A percentile compares a stretch with the other conserved stretches of the same genome.
Conservation (phyloP, 202 grass and related monocot species). For the Schoenoplectus triqueter region DNA sequence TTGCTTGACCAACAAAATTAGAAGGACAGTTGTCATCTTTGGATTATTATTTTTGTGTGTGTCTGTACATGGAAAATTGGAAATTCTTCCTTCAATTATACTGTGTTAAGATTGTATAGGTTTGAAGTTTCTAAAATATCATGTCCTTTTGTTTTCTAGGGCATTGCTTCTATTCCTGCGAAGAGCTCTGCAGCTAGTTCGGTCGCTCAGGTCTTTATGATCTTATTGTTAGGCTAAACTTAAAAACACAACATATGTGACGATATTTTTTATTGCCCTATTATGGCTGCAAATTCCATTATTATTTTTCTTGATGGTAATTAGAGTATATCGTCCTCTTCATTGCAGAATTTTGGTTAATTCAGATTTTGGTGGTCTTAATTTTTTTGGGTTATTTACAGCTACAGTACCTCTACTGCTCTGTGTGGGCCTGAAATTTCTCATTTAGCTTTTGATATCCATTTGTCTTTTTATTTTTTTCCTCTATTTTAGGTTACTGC, state of each 20-base stretch:
- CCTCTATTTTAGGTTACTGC: slow-evolving; percentile 52
- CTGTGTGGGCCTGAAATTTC: not conserved
- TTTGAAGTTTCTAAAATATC: slow-evolving; percentile 29
- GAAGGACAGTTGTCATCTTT: not conserved
- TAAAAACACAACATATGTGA: slow-evolving; percentile 35
- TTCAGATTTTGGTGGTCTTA: not conserved
- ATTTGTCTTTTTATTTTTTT: slow-evolving; percentile 44
- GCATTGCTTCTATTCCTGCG: slow-evolving; percentile 65
- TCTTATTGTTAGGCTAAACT: slow-evolving; percentile 24
- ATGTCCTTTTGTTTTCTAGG: slow-evolving; percentile 42
- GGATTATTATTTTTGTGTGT: not conserved
- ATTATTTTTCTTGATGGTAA: slow-evolving; percentile 4
- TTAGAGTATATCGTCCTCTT: slow-evolving; percentile 12
- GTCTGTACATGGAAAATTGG: slow-evolving; percentile 4
- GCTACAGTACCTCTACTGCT: not conserved
- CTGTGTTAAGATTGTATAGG: slow-evolving; percentile 12
- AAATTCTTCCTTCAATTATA: not conserved
- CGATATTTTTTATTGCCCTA: not conserved
- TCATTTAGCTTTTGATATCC: slow-evolving; percentile 31
- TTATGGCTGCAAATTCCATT: not conserved
- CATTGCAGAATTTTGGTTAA: slow-evolving; percentile 15
- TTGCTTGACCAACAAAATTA: slow-evolving; percentile 22
- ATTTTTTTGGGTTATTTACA: slow-evolving; percentile 12
- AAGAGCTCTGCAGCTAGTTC: slow-evolving; percentile 73
- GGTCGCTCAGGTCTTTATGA: slow-evolving; percentile 55